A percentile compares a stretch with the other conserved stretches of the same genome.
Conservation (phyloP, 23 red algal species). For the Gracilaria domingensis region DNA sequence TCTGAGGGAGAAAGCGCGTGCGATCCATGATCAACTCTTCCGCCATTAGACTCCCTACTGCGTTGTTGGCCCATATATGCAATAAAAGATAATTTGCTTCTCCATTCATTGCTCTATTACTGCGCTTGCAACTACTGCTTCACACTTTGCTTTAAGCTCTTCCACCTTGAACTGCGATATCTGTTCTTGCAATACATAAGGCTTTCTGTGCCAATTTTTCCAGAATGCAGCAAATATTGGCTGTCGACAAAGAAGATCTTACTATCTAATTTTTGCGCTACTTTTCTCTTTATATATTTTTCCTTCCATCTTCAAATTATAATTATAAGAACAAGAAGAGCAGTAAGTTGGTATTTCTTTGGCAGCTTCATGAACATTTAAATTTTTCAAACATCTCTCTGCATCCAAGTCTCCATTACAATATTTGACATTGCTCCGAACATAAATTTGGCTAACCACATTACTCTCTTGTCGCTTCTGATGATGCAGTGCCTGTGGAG, state of each 20-base stretch:
- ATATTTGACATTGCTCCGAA: neutral
- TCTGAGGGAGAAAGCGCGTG: no score
- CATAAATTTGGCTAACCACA: neutral
- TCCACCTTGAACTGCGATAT: conserved; percentile 5
- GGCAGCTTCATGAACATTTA: neutral
- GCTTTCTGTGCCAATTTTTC: neutral
- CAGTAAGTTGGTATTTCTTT: conserved; percentile 8
- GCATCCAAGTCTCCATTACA: neutral
- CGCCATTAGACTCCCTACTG: no score
- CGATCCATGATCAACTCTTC: no score
- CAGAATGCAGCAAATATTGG: neutral
- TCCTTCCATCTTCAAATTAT: conserved; percentile 1
- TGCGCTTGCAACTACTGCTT: no score
- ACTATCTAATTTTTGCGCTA: neutral
- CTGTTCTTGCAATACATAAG: neutral
- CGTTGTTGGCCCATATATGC: no score
- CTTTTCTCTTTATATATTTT: conserved; percentile 15
- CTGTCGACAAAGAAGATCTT: neutral
- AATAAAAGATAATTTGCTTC: no score
- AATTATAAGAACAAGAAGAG: conserved; percentile 43
- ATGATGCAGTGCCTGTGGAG: neutral
- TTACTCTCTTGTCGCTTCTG: neutral
- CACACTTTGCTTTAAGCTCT: neutral
- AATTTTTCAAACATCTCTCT: neutral
- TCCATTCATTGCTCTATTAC: no score